Evolutionary conservation across 306 rosid species (phyloP).

Genomic region (Canavalia ensiformis): DNA sequence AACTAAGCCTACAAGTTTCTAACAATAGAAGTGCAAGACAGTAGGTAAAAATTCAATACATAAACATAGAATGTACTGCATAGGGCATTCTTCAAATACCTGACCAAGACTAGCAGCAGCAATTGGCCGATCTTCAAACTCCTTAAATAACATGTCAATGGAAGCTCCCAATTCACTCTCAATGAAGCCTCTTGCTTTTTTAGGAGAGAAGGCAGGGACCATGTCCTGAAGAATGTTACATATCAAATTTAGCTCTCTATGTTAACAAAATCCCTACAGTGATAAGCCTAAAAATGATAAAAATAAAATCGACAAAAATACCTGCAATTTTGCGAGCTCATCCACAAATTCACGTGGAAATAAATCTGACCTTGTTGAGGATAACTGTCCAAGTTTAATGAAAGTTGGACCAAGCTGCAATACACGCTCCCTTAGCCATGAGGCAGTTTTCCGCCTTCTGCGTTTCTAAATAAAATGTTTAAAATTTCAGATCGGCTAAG

Average conservation of each 20-base stretch:
- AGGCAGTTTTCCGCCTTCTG: constrained; percentile 76
- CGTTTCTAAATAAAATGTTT: constrained; percentile 58
- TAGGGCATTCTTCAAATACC: constrained; percentile 58
- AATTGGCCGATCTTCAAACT: constrained; percentile 83
- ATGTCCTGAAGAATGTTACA: constrained; percentile 66
- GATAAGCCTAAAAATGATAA: constrained; percentile 3
- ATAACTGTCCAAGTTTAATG: constrained; percentile 87
- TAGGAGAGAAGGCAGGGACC: constrained; percentile 86
- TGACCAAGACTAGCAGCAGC: constrained; percentile 98
- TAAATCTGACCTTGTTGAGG: constrained; percentile 87
- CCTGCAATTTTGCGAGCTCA: constrained; percentile 90
- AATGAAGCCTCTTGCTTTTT: constrained; percentile 75
- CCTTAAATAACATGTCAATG: constrained; percentile 64
- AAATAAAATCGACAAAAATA: constrained; percentile 22
- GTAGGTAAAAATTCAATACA: background rate
- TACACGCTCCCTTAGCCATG: constrained; percentile 81
- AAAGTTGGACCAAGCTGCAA: constrained; percentile 94
- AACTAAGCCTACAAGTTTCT: constrained; percentile 8
- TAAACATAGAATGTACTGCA: constrained; percentile 2
- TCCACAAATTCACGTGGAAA: constrained; percentile 88
- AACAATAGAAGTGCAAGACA: background rate
- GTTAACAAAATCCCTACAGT: background rate
- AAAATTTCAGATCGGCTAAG: background rate
- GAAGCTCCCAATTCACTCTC: constrained; percentile 81
- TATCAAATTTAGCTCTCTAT: background rate